Conservation (phyloP, 1,284 basidiomycete species). For the Thecaphora thlaspeos region DNA sequence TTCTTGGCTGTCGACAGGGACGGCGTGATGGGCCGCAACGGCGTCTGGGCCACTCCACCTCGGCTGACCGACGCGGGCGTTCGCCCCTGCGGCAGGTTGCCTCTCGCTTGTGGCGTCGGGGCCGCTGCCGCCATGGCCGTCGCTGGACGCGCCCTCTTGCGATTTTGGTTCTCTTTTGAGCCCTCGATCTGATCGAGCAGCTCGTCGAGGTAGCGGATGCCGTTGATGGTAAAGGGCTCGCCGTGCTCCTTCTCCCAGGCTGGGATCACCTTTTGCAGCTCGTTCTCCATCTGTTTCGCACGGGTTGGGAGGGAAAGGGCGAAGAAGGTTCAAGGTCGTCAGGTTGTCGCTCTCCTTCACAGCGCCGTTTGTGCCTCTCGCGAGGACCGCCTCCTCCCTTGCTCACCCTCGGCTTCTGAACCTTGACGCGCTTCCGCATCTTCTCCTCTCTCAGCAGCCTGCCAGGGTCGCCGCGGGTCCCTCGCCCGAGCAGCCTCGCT, state of each 20-base stretch:
- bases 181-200: slow-evolving; percentile 60
- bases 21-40: slow-evolving; percentile 23
- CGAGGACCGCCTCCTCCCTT: too few species aligned
- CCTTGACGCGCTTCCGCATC: slow-evolving; percentile 91
- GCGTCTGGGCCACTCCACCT: slow-evolving; percentile 16
- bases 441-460: slow-evolving; percentile 85
- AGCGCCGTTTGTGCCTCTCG: too few species aligned
- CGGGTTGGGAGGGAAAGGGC: too few species aligned
- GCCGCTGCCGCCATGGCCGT: slow-evolving; percentile 12
- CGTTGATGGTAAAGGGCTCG: slow-evolving; percentile 79
- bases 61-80: neutral
- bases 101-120: neutral
- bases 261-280: slow-evolving; percentile 76
- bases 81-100: slow-evolving; percentile 5
- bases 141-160: slow-evolving; percentile 15
- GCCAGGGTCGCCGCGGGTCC: slow-evolving; percentile 64
- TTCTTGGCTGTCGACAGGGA: slow-evolving; percentile 27
- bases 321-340: too few species aligned
- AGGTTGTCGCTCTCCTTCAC: too few species aligned
- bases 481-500: slow-evolving; percentile 60
- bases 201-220: slow-evolving; percentile 76
- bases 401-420: slow-evolving; percentile 84
- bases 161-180: slow-evolving; percentile 35
- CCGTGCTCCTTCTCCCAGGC: slow-evolving; percentile 81
- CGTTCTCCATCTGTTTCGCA: slow-evolving; percentile 69